phyloP scores from a whole-genome alignment of 106 monocot genomes.

The Phalaenopsis aphrodite region DNA sequence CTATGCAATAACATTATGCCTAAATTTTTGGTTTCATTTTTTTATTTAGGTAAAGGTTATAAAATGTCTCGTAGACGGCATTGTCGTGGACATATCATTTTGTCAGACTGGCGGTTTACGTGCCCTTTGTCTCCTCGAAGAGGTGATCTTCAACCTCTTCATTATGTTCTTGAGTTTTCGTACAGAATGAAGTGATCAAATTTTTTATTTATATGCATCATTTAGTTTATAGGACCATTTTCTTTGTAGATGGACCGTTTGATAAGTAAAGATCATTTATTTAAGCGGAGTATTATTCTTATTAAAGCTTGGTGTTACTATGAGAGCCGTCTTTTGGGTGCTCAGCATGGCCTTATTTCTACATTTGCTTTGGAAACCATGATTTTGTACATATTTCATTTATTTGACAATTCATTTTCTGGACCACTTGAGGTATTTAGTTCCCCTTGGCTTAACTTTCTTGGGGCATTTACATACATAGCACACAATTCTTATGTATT shows the following conservation, averaged over 20 bases:
- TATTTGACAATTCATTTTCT: conserved; percentile 70
- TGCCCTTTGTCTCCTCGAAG: conserved; percentile 83
- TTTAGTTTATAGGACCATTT: not conserved
- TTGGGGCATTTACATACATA: too few relatives aligned
- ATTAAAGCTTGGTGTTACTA: conserved; percentile 86
- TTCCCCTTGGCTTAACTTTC: not conserved
- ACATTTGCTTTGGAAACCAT: conserved; percentile 84
- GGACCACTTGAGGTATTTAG: conserved; percentile 79
- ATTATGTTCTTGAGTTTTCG: not conserved
- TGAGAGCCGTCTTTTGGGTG: conserved; percentile 82
- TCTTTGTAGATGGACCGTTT: conserved; percentile 53
- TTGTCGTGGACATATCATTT: conserved; percentile 86
- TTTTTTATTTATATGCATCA: not conserved
- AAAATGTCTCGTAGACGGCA: conserved; percentile 72
- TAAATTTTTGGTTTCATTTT: not conserved
- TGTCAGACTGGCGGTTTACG: conserved; percentile 82
- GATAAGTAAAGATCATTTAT: conserved; percentile 61
- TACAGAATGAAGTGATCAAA: not conserved
- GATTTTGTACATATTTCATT: conserved; percentile 82
- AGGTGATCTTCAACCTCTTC: conserved; percentile 28
- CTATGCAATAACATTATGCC: not conserved
- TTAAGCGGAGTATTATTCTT: conserved; percentile 82
- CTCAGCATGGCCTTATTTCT: conserved; percentile 92
- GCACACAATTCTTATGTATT: too few relatives aligned
- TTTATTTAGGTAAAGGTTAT: conserved; percentile 65